Conservation (phyloP, 176 grass and related monocot genomes). For the Puccinellia tenuiflora region DNA sequence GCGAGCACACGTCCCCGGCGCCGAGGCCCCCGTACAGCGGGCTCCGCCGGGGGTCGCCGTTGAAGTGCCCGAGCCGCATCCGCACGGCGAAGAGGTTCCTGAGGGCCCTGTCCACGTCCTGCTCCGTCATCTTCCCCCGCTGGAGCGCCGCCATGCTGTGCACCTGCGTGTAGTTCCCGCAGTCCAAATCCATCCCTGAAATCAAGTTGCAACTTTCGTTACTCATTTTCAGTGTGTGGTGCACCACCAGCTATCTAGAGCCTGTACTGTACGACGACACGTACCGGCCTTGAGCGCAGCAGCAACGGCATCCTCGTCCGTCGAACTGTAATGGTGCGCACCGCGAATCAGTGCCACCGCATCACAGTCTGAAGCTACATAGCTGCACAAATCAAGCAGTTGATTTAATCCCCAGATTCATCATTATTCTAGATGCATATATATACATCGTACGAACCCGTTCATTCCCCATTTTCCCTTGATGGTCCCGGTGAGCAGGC, state of each 20-base stretch:
- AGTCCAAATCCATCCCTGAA: constrained; percentile 4
- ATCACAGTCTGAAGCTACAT: not conserved
- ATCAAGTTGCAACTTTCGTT: not conserved
- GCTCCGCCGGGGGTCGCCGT: not conserved
- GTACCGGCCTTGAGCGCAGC: not conserved
- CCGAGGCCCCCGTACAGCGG: not conserved
- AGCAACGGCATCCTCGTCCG: not conserved
- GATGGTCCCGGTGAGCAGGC: constrained; percentile 46
- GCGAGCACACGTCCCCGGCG: not conserved
- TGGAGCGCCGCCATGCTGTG: not conserved
- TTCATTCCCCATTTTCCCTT: constrained; percentile 40
- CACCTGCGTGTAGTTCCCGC: constrained; percentile 13
- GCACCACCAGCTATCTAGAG: too few relatives aligned
- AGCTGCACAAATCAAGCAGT: not conserved
- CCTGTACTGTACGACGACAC: not conserved
- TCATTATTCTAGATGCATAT: not conserved
- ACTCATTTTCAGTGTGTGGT: too few relatives aligned
- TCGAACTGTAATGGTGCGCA: not conserved
- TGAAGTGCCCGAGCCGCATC: constrained; percentile 7
- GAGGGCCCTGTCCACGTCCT: not conserved
- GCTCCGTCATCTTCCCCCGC: not conserved
- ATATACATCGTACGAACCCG: constrained; percentile 32
- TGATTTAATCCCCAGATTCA: not conserved
- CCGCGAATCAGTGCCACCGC: not conserved
- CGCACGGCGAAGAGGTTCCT: not conserved